Conservation (phyloP, 257 asterid species). For the Petrea volubilis region DNA sequence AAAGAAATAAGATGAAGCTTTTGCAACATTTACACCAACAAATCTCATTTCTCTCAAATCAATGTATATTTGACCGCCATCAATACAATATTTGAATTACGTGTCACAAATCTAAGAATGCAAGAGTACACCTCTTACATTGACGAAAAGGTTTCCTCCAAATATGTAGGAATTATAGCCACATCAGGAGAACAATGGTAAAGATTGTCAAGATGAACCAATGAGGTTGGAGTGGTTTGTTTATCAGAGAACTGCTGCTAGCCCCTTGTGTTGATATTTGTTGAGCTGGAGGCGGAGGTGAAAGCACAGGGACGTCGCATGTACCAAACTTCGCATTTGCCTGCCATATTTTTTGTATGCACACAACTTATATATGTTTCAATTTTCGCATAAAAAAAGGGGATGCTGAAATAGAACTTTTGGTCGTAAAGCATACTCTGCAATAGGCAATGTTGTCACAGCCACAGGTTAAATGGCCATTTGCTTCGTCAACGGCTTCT, state of each 20-base stretch:
- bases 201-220: too few relatives aligned
- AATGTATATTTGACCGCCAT: background rate
- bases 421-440: conserved; percentile 45
- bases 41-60: background rate
- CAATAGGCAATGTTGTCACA: conserved; percentile 86
- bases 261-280: too few relatives aligned
- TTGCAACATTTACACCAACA: background rate
- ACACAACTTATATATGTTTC: too few relatives aligned
- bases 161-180: too few relatives aligned
- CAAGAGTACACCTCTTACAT: background rate
- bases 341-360: too few relatives aligned
- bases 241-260: too few relatives aligned
- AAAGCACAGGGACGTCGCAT: too few relatives aligned
- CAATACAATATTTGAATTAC: background rate
- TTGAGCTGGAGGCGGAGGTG: too few relatives aligned
- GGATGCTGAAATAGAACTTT: background rate
- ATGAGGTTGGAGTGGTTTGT: too few relatives aligned
- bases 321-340: too few relatives aligned
- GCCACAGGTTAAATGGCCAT: conserved; percentile 84
- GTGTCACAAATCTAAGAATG: background rate
- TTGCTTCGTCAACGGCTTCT: conserved; percentile 86
- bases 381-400: too few relatives aligned
- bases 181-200: too few relatives aligned
- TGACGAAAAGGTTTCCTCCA: background rate
- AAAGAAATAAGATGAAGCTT: background rate